Percentiles rank a stretch among this genome's conserved stretches.
These are phyloP conservation scores for Suillus paluster DNA, from an alignment of 768 basidiomycete species.

Conservation along the genomic window DNA sequence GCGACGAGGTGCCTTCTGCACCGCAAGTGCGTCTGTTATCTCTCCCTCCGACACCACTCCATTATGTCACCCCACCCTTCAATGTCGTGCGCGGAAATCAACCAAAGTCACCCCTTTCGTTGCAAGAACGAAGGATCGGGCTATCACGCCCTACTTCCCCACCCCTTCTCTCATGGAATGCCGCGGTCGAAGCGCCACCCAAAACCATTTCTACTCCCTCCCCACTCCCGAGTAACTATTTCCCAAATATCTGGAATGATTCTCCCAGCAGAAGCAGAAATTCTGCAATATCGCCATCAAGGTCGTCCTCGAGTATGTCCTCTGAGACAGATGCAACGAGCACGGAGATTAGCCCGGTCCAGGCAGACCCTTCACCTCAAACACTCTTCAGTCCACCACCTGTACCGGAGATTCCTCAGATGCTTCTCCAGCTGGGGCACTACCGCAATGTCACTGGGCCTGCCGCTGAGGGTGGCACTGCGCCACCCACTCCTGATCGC, in stretches of 20 bases:
- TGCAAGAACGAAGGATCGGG: constrained; percentile 17
- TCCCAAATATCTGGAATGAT: constrained; percentile 87
- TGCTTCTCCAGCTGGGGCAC: constrained; percentile 71
- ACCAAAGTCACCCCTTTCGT: constrained; percentile 23
- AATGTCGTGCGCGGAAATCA: constrained; percentile 27
- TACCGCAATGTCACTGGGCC: constrained; percentile 63
- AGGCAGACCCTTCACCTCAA: constrained; percentile 22
- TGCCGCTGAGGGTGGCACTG: constrained; percentile 45
- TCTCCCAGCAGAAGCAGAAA: constrained; percentile 47
- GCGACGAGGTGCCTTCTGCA: constrained; percentile 64
- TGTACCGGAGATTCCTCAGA: constrained; percentile 64
- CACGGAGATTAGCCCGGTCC: constrained; percentile 20
- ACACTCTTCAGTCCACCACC: constrained; percentile 67
- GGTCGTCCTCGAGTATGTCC: constrained; percentile 41
- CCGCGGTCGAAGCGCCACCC: constrained; percentile 80
- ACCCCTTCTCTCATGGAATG: constrained; percentile 78
- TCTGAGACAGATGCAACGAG: constrained; percentile 29
- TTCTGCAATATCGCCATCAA: constrained; percentile 36
- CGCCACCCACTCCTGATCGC: constrained; percentile 65
- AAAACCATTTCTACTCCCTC: constrained; percentile 54
- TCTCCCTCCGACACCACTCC: constrained; percentile 47
- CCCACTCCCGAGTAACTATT: constrained; percentile 77
- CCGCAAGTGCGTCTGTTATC: constrained; percentile 55
- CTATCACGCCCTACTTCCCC: constrained; percentile 58
- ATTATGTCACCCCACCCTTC: constrained; percentile 22